Conservation (phyloP, 805 yeast species). For the Ogataea degrootiae region DNA sequence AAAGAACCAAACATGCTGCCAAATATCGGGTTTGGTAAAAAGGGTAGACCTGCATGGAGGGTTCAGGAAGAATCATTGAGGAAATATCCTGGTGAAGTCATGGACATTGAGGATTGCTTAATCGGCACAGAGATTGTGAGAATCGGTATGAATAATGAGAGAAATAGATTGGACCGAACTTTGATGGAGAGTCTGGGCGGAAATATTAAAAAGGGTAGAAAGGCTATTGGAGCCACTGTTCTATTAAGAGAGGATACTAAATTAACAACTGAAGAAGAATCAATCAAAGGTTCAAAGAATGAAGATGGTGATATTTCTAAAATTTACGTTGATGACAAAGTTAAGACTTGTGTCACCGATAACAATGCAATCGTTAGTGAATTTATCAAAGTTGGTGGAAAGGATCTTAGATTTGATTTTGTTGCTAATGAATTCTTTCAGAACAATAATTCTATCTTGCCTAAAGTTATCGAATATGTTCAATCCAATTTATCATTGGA, state of each 20-base stretch:
- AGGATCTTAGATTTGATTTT: conserved; percentile 76
- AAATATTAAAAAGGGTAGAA: conserved; percentile 22
- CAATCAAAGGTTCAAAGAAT: conserved; percentile 43
- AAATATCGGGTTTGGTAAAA: conserved; percentile 82
- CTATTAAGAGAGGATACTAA: conserved; percentile 75
- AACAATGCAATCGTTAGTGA: conserved; percentile 78
- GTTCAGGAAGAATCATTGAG: conserved; percentile 28
- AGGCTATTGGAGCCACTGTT: conserved; percentile 73
- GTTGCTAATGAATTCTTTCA: conserved; percentile 97
- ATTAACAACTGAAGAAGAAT: conserved; percentile 28
- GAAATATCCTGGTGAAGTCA: conserved; percentile 54
- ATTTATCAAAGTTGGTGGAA: conserved; percentile 35
- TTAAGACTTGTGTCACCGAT: conserved; percentile 74
- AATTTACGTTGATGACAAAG: conserved; percentile 28
- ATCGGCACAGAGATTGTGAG: conserved; percentile 83
- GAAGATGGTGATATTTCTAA: conserved; percentile 34
- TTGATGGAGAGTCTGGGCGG: conserved; percentile 19
- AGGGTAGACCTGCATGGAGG: conserved; percentile 75
- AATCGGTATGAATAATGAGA: conserved; percentile 65
- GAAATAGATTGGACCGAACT: conserved; percentile 46
- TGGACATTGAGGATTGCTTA: conserved; percentile 92
- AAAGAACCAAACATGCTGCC: conserved; percentile 37
- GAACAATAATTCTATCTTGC: conserved; percentile 87
- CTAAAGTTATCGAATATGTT: conserved; percentile 78
- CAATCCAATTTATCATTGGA: conserved; percentile 54